These are phyloP conservation scores for Globisporangium polare DNA, from an alignment of 352 stramenopile species.

Conservation along the genomic window DNA sequence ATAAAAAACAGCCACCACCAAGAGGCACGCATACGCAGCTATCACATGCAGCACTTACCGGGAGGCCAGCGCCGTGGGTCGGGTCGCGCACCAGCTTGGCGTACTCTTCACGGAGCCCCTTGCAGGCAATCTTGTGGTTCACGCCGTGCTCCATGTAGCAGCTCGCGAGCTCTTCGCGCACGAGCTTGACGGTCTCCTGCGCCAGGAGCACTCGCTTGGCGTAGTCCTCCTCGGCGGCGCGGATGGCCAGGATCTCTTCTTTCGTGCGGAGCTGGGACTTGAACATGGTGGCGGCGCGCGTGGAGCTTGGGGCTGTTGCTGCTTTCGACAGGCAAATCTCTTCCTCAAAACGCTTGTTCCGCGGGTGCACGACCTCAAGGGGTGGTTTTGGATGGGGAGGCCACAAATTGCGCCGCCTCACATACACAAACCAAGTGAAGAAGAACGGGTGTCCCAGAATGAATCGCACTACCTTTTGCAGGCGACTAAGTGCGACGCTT, in stretches of 20 bases:
- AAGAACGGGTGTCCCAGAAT: neutral
- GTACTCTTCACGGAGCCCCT: conserved; percentile 79
- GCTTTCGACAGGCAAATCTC: conserved; percentile 10
- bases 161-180: conserved; percentile 80
- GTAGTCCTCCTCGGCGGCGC: conserved; percentile 70
- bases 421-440: conserved; percentile 18
- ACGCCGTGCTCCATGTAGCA: conserved; percentile 88
- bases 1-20: neutral
- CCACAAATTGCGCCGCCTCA: conserved; percentile 10
- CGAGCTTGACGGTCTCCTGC: conserved; percentile 79
- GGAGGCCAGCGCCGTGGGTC: conserved; percentile 63
- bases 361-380: conserved; percentile 11
- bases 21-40: neutral
- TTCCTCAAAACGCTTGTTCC: conserved; percentile 12
- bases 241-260: conserved; percentile 81
- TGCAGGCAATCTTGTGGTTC: conserved; percentile 88
- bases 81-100: conserved; percentile 76
- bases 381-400: conserved; percentile 17
- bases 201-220: conserved; percentile 68
- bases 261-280: conserved; percentile 73
- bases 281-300: conserved; percentile 31
- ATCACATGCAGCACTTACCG: conserved; percentile 30
- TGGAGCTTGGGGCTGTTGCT: neutral
- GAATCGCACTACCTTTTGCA: neutral
- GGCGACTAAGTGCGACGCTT: conserved; percentile 9